Conservation (phyloP, 2,329 filamentous ascomycete species). For the Fusarium pseudograminearum region DNA sequence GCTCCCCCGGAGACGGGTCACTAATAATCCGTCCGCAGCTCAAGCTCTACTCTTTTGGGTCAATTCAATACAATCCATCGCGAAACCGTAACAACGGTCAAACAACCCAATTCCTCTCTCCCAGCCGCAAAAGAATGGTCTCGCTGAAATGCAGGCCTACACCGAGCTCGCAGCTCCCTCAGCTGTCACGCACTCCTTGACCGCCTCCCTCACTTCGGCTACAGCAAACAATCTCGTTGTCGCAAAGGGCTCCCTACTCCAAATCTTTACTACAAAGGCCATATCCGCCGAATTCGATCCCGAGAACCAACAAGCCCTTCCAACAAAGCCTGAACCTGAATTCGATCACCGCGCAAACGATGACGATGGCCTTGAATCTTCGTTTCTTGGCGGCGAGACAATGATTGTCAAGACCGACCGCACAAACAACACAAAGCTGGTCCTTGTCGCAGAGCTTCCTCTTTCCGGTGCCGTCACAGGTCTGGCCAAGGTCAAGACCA, state of each 20-base stretch:
- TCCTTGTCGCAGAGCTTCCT: constrained; percentile 85
- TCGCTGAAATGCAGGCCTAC: constrained; percentile 88
- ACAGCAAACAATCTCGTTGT: constrained; percentile 87
- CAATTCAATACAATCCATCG: constrained; percentile 37
- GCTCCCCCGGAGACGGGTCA: constrained; percentile 19
- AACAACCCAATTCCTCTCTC: constrained; percentile 31
- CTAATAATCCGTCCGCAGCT: constrained; percentile 31
- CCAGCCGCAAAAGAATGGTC: constrained; percentile 51
- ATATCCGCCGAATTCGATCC: constrained; percentile 72
- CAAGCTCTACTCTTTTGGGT: constrained; percentile 40
- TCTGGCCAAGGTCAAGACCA: constrained; percentile 79
- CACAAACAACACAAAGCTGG: constrained; percentile 78
- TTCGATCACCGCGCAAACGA: constrained; percentile 68
- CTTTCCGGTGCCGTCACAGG: constrained; percentile 88
- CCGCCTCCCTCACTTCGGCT: constrained; percentile 80
- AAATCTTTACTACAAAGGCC: constrained; percentile 83
- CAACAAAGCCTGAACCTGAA: constrained; percentile 58
- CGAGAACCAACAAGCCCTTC: constrained; percentile 52
- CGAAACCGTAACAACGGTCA: constrained; percentile 1
- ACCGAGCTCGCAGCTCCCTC: constrained; percentile 94
- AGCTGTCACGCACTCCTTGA: constrained; percentile 89
- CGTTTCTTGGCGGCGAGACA: constrained; percentile 73
- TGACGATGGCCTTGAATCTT: constrained; percentile 74
- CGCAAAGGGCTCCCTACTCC: constrained; percentile 91
- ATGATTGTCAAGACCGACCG: constrained; percentile 72